phyloP scores from a whole-genome alignment of 345 rosid species.

The Eucalyptus shirleyi region DNA sequence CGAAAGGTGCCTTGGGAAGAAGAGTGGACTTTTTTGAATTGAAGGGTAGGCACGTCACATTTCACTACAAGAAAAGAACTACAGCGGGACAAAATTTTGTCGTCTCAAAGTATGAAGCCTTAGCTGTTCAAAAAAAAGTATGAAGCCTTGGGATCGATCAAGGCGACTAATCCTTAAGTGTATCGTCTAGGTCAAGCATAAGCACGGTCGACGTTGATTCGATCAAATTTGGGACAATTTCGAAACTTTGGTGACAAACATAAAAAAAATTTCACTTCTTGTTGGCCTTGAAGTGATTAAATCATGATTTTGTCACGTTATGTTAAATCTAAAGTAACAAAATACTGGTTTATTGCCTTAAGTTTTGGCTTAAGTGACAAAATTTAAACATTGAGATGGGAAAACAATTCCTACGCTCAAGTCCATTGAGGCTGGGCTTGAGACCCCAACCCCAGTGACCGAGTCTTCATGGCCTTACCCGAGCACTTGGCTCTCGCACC shows the following conservation, averaged over 20 bases:
- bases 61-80: neutral
- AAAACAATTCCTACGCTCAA: fast-evolving
- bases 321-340: neutral
- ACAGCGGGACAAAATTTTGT: neutral
- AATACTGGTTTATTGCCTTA: neutral
- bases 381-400: neutral
- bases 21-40: neutral
- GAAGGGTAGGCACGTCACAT: neutral
- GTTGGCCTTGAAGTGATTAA: neutral
- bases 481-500: neutral
- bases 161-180: neutral
- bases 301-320: neutral
- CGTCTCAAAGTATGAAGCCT: neutral
- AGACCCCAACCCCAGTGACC: fast-evolving
- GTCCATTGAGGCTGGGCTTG: fast-evolving
- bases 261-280: neutral
- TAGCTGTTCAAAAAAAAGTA: neutral
- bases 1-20: neutral
- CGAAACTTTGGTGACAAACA: neutral
- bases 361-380: neutral
- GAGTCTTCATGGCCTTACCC: fast-evolving
- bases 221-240: neutral
- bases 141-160: neutral
- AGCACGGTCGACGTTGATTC: neutral
- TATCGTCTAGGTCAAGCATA: neutral